Evolutionary conservation across 257 asterid species (phyloP).

Genomic region (Solanum pinnatisectum): DNA sequence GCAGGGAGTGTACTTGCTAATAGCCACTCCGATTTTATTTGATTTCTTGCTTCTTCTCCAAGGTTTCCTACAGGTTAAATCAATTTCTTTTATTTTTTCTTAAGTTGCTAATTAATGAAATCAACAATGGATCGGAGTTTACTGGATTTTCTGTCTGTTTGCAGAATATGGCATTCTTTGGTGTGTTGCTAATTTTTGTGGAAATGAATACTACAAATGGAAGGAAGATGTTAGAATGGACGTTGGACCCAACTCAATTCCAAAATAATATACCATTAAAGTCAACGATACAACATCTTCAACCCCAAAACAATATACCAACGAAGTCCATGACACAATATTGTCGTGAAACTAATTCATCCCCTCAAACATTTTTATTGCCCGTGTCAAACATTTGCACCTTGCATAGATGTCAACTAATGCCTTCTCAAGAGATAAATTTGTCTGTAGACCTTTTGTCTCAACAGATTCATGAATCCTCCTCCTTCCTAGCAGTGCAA

Average conservation of each 20-base stretch:
- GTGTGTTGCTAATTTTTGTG: background rate
- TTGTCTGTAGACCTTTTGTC: no score
- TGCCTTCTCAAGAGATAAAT: conserved; percentile 32
- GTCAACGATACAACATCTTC: no score
- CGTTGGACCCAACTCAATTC: background rate
- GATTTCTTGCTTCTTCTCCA: background rate
- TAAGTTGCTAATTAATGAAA: background rate
- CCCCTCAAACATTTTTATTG: conserved; percentile 53
- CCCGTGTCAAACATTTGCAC: conserved; percentile 14
- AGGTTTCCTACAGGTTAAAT: background rate
- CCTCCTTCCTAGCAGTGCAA: conserved; percentile 45
- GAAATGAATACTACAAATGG: background rate
- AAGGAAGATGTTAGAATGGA: background rate
- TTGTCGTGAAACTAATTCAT: conserved; percentile 40
- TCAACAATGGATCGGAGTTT: background rate
- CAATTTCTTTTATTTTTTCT: background rate
- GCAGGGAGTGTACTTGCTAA: background rate
- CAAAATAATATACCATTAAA: conserved; percentile 11
- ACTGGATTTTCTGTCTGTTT: background rate
- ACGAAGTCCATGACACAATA: conserved; percentile 78
- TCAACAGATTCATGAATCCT: no score
- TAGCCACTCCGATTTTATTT: background rate
- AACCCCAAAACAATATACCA: conserved; percentile 22
- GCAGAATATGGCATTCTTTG: background rate
- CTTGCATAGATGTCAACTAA: conserved; percentile 50